Conservation (phyloP, 257 asterid species). For the Lithospermum erythrorhizon region DNA sequence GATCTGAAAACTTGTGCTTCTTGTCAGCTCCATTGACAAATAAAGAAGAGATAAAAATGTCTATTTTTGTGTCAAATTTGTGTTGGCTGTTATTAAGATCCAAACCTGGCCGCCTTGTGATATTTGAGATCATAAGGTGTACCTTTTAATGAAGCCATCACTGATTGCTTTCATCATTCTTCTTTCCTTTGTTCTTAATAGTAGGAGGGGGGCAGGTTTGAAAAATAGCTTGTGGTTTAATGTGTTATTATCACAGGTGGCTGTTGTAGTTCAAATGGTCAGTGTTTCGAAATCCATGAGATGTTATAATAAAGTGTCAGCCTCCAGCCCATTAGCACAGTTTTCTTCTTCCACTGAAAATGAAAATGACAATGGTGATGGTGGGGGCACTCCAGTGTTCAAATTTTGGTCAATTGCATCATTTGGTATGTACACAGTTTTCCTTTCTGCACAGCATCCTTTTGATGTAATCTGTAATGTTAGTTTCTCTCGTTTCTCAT, state of each 20-base stretch:
- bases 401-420: slow-evolving; percentile 43
- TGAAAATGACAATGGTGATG: slow-evolving; percentile 51
- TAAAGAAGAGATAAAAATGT: too few relatives aligned
- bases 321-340: slow-evolving; percentile 46
- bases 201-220: background rate
- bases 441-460: background rate
- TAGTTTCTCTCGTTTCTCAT: background rate
- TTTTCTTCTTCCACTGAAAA: slow-evolving; percentile 40
- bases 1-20: too few relatives aligned
- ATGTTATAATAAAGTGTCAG: slow-evolving; percentile 43
- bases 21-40: too few relatives aligned
- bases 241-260: slow-evolving; percentile 31
- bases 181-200: too few relatives aligned
- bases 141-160: too few relatives aligned
- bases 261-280: slow-evolving; percentile 43
- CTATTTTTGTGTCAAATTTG: too few relatives aligned
- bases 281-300: slow-evolving; percentile 53
- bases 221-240: background rate
- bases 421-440: slow-evolving; percentile 35
- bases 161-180: too few relatives aligned
- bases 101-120: too few relatives aligned
- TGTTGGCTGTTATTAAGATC: too few relatives aligned
- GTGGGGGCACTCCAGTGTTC: slow-evolving; percentile 66
- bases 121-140: too few relatives aligned
- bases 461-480: background rate